These are phyloP conservation scores for Brassica incana DNA, from an alignment of 345 rosid genomes.

Conservation along the genomic window DNA sequence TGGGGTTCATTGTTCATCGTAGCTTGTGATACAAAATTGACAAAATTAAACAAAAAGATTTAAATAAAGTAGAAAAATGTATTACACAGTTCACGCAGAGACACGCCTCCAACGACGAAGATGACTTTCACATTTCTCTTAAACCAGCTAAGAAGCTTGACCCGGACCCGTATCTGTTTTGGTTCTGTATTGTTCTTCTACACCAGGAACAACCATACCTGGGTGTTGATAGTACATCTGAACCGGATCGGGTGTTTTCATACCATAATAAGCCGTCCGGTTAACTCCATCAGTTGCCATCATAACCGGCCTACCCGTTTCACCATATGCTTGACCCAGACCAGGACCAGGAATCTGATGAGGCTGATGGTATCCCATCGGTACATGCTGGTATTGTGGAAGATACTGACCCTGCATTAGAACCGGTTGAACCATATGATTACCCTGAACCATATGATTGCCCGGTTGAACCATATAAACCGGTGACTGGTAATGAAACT, in stretches of 20 bases:
- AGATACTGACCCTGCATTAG: conserved; percentile 50
- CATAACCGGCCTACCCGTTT: conserved; percentile 50
- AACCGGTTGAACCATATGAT: conserved; percentile 53
- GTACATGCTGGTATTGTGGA: conserved; percentile 67
- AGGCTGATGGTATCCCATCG: conserved; percentile 61
- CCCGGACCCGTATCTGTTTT: conserved; percentile 49
- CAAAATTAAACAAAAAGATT: conserved; percentile 20
- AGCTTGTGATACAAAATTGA: conserved; percentile 24
- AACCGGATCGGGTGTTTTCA: conserved; percentile 51
- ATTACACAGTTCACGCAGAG: conserved; percentile 6
- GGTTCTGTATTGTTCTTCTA: conserved; percentile 51
- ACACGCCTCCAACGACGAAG: not conserved
- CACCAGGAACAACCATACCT: conserved; percentile 61
- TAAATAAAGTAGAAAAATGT: not conserved
- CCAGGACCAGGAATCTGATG: conserved; percentile 53
- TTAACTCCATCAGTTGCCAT: conserved; percentile 52
- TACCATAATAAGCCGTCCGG: conserved; percentile 67
- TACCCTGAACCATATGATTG: conserved; percentile 53
- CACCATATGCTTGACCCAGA: conserved; percentile 60
- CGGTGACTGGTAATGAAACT: conserved; percentile 61
- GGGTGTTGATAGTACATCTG: conserved; percentile 47
- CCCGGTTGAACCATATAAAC: conserved; percentile 56
- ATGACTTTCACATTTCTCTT: not conserved
- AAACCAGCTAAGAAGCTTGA: conserved; percentile 40
- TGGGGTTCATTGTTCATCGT: not conserved